Conservation (phyloP, 1,284 basidiomycete species). For the Cutaneotrichosporon cutaneum region DNA sequence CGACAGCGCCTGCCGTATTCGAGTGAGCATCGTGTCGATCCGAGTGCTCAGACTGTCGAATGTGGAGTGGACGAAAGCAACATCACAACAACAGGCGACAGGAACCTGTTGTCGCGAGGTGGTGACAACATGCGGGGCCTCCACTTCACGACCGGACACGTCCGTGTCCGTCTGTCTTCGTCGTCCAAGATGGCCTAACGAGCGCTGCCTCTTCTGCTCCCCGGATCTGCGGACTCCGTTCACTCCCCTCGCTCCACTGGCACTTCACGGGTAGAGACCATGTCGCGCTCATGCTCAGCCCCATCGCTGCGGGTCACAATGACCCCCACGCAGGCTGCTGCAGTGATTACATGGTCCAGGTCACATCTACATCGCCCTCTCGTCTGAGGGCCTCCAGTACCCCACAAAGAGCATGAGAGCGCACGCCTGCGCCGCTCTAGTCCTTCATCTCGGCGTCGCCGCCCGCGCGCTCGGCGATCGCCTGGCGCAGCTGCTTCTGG, state of each 20-base stretch:
- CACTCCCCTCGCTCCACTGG: too few species aligned
- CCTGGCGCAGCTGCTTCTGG: constrained; percentile 76
- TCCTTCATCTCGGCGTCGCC: constrained; percentile 50
- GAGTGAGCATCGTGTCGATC: background rate
- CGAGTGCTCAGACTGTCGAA: background rate
- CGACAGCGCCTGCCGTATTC: constrained; percentile 1
- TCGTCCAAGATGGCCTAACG: too few species aligned
- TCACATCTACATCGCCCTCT: background rate
- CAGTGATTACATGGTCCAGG: constrained; percentile 10
- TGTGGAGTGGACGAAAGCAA: background rate
- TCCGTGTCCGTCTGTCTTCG: background rate
- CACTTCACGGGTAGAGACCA: too few species aligned
- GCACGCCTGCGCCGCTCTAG: constrained; percentile 18
- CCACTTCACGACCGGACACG: background rate
- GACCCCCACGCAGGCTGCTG: too few species aligned
- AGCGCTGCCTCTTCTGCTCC: too few species aligned
- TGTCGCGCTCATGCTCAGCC: background rate
- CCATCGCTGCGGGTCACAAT: too few species aligned
- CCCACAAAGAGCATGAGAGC: background rate
- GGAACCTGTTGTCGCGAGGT: background rate
- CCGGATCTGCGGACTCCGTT: too few species aligned
- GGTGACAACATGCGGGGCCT: constrained; percentile 2
- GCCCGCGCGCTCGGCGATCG: constrained; percentile 43
- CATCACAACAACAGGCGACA: background rate
- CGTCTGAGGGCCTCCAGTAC: background rate